phyloP scores from a whole-genome alignment of 2,329 filamentous ascomycete genomes.

The Sarocladiaceae sp. region DNA sequence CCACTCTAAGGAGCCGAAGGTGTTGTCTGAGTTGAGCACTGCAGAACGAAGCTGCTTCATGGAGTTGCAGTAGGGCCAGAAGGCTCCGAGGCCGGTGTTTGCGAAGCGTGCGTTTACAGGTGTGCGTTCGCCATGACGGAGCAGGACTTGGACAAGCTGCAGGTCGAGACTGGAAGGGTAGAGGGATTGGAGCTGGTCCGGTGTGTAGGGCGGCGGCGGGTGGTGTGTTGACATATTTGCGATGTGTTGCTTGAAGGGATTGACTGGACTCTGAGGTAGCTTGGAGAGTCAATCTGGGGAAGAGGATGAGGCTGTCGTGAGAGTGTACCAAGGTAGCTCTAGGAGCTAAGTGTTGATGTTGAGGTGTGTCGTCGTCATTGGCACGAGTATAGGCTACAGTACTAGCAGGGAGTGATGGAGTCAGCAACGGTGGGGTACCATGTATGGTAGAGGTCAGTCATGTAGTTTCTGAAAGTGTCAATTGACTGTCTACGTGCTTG shows the following conservation, averaged over 20 bases:
- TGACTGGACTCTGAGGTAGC: too few relatives aligned
- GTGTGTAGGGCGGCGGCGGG: slow-evolving; percentile 71
- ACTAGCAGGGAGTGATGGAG: too few relatives aligned
- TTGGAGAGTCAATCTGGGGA: too few relatives aligned
- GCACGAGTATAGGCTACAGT: too few relatives aligned
- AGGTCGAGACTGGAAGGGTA: slow-evolving; percentile 80
- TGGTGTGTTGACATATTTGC: slow-evolving; percentile 70
- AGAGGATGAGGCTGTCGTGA: background rate
- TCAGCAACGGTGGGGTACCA: too few relatives aligned
- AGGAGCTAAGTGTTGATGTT: too few relatives aligned
- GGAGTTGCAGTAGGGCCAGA: slow-evolving; percentile 89
- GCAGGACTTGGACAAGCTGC: slow-evolving; percentile 82
- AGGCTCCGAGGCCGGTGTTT: slow-evolving; percentile 62
- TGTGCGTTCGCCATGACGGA: slow-evolving; percentile 76
- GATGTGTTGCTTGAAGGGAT: too few relatives aligned
- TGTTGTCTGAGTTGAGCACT: slow-evolving; percentile 38
- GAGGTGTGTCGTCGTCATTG: too few relatives aligned
- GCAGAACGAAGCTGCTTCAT: slow-evolving; percentile 62
- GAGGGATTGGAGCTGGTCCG: slow-evolving; percentile 73
- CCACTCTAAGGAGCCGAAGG: slow-evolving; percentile 50
- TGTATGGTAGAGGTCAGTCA: too few relatives aligned
- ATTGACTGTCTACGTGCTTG: too few relatives aligned
- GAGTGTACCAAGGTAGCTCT: too few relatives aligned
- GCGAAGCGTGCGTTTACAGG: slow-evolving; percentile 86
- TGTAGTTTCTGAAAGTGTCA: too few relatives aligned